phyloP scores from a whole-genome alignment of 495 filamentous ascomycete genomes.

The Hamigera avellanea region DNA sequence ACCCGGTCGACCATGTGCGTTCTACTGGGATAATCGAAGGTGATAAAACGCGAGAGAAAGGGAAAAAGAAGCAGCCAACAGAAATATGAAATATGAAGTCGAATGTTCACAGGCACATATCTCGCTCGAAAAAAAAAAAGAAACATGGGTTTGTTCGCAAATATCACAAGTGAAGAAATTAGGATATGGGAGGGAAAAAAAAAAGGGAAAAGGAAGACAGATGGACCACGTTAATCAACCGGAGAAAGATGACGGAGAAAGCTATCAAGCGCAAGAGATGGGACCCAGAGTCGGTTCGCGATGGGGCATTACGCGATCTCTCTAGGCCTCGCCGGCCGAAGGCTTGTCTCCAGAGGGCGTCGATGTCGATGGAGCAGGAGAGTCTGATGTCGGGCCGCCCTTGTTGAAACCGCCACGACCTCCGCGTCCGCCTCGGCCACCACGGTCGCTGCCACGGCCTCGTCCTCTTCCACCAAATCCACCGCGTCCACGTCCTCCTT shows the following conservation, averaged over 20 bases:
- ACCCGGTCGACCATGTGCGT: no score
- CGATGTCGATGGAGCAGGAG: conserved; percentile 29
- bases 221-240: conserved; percentile 1
- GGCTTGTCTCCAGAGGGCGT: conserved; percentile 41
- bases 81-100: neutral
- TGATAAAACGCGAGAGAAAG: neutral
- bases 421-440: conserved; percentile 42
- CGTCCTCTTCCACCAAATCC: conserved; percentile 54
- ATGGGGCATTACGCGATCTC: neutral
- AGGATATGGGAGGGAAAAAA: conserved; percentile 3
- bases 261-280: neutral
- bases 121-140: conserved; percentile 1
- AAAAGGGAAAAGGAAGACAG: conserved; percentile 4
- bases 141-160: neutral
- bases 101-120: neutral
- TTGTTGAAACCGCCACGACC: conserved; percentile 47
- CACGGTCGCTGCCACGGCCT: conserved; percentile 38
- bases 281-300: no score
- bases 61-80: neutral
- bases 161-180: conserved; percentile 1
- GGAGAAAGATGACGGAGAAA: conserved; percentile 3
- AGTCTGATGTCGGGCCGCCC: conserved; percentile 30
- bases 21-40: neutral
- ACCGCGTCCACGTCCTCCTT: conserved; percentile 49
- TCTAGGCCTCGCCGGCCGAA: conserved; percentile 36